Evolutionary conservation across 306 rosid genomes (phyloP).

Genomic region (Luffa acutangula): DNA sequence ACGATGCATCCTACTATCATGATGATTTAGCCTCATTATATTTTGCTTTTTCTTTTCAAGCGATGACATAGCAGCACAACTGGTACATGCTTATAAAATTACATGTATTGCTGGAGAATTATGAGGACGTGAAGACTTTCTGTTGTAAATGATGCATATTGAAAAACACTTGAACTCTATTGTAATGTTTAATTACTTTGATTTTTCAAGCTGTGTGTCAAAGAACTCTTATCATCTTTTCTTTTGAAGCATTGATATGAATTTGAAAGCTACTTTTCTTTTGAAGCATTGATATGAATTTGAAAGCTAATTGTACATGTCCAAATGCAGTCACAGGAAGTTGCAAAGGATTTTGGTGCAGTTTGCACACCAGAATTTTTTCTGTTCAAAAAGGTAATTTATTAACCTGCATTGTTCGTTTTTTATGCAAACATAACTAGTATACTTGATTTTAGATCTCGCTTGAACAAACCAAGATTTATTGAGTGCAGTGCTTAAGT

Average conservation of each 20-base stretch:
- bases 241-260: neutral
- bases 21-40: neutral
- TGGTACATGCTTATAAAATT: neutral
- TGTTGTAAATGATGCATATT: neutral
- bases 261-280: neutral
- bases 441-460: slow-evolving; percentile 1
- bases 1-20: neutral
- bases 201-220: neutral
- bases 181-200: neutral
- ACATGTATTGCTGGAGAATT: neutral
- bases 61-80: neutral
- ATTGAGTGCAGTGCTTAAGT: neutral
- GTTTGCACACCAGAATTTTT: slow-evolving; percentile 87
- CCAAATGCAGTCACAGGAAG: slow-evolving; percentile 66
- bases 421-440: neutral
- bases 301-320: slow-evolving; percentile 6
- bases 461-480: neutral
- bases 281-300: neutral
- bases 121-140: neutral
- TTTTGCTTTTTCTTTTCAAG: neutral
- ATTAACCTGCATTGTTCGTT: neutral
- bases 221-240: neutral
- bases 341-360: slow-evolving; percentile 78
- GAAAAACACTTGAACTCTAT: neutral
- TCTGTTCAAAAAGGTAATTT: slow-evolving; percentile 71